These are phyloP conservation scores for Penicillium silybi DNA, from an alignment of 495 filamentous ascomycete species.

Conservation along the genomic window DNA sequence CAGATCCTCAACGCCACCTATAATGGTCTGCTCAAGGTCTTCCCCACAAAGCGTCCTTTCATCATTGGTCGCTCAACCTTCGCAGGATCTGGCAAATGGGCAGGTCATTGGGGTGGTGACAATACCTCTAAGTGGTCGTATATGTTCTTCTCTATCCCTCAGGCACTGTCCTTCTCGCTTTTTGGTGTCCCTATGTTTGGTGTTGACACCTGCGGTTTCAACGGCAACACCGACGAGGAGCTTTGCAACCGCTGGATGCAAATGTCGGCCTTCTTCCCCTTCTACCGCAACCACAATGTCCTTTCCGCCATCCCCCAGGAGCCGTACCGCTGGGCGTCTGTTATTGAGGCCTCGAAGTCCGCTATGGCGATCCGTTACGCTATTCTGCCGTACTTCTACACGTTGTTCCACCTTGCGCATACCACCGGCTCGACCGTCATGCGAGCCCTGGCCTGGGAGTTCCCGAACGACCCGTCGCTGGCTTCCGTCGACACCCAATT, in stretches of 20 bases:
- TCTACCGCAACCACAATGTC: slow-evolving; percentile 82
- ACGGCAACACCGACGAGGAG: slow-evolving; percentile 65
- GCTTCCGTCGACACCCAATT: slow-evolving; percentile 70
- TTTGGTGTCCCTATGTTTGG: slow-evolving; percentile 91
- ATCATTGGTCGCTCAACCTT: slow-evolving; percentile 85
- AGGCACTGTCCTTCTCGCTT: slow-evolving; percentile 73
- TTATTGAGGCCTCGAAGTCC: slow-evolving; percentile 58
- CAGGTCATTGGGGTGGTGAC: slow-evolving; percentile 90
- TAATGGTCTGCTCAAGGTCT: slow-evolving; percentile 61
- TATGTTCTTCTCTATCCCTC: slow-evolving; percentile 76
- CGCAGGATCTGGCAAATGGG: slow-evolving; percentile 72
- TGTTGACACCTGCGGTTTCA: slow-evolving; percentile 78
- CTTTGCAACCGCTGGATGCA: slow-evolving; percentile 88
- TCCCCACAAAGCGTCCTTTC: slow-evolving; percentile 69
- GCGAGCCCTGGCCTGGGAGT: slow-evolving; percentile 81
- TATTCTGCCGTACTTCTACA: slow-evolving; percentile 80
- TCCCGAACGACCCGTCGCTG: slow-evolving; percentile 69
- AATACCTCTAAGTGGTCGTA: slow-evolving; percentile 65
- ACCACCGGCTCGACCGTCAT: slow-evolving; percentile 69
- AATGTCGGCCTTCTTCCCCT: slow-evolving; percentile 79
- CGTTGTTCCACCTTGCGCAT: slow-evolving; percentile 68
- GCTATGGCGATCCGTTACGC: slow-evolving; percentile 74
- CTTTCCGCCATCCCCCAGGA: slow-evolving; percentile 64
- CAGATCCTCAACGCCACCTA: slow-evolving; percentile 79
- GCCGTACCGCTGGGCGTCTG: slow-evolving; percentile 69